These are phyloP conservation scores for Mycena citricolor DNA, from an alignment of 1,284 basidiomycete genomes.

Conservation along the genomic window DNA sequence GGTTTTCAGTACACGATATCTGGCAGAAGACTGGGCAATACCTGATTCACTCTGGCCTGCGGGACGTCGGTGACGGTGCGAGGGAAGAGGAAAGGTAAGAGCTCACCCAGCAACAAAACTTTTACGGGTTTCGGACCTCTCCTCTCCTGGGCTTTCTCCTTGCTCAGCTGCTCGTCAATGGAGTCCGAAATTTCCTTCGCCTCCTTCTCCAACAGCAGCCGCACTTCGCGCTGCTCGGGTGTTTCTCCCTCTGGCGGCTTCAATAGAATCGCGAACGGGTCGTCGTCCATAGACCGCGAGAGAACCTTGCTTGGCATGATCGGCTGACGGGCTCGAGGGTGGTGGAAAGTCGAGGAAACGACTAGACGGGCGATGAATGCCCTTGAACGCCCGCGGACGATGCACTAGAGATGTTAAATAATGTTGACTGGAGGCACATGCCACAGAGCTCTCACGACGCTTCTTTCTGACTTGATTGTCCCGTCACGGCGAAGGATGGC, in stretches of 20 bases:
- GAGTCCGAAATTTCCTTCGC: slow-evolving; percentile 63
- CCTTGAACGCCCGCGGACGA: slow-evolving; percentile 12
- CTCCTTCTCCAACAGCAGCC: slow-evolving; percentile 55
- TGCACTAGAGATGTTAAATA: slow-evolving; percentile 3
- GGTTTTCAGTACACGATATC: background rate
- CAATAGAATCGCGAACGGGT: slow-evolving; percentile 52
- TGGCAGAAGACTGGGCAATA: slow-evolving; percentile 26
- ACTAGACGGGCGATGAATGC: too few species aligned
- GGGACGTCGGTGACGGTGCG: background rate
- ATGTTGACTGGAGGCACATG: slow-evolving; percentile 11
- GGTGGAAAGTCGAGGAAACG: too few species aligned
- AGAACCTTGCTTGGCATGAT: too few species aligned
- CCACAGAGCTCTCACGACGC: slow-evolving; percentile 14
- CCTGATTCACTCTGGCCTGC: slow-evolving; percentile 77
- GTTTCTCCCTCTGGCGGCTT: slow-evolving; percentile 63
- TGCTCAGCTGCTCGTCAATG: slow-evolving; percentile 68
- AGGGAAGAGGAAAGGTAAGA: background rate
- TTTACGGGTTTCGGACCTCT: slow-evolving; percentile 57
- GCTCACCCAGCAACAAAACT: slow-evolving; percentile 64
- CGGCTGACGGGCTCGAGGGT: too few species aligned
- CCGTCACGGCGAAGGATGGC: too few species aligned
- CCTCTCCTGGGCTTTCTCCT: slow-evolving; percentile 51
- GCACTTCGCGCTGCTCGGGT: slow-evolving; percentile 43
- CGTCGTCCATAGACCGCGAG: too few species aligned
- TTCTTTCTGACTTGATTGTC: slow-evolving; percentile 16